These are phyloP conservation scores for Xylaria palmicola DNA, from an alignment of 495 filamentous ascomycete genomes.

Conservation along the genomic window DNA sequence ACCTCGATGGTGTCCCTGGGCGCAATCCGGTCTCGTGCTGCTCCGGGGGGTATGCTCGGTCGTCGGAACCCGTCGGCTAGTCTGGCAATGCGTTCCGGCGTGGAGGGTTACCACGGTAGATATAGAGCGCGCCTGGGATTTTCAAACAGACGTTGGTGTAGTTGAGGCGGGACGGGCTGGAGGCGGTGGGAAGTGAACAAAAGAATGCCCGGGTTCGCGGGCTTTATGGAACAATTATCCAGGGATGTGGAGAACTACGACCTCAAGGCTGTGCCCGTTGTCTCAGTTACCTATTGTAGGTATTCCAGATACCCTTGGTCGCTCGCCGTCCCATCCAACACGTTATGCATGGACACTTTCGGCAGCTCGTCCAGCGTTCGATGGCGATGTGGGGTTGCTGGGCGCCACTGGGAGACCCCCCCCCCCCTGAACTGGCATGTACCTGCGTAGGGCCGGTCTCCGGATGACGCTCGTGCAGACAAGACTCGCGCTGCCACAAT, in stretches of 20 bases:
- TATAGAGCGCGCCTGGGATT: background rate
- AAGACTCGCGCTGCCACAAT: too few species aligned
- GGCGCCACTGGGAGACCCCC: too few species aligned
- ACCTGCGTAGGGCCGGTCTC: too few species aligned
- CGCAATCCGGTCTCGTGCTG: background rate
- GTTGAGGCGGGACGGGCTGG: background rate
- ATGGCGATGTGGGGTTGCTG: background rate
- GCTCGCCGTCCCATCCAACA: background rate
- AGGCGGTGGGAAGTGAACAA: background rate
- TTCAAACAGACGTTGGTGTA: background rate
- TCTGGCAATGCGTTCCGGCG: background rate
- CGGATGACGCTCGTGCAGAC: too few species aligned
- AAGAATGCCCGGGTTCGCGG: background rate
- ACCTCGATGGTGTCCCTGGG: background rate
- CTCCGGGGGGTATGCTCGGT: background rate
- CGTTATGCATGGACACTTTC: constrained; percentile 9
- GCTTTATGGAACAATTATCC: constrained; percentile 1
- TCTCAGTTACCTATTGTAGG: background rate
- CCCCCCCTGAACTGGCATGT: too few species aligned
- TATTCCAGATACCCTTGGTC: background rate
- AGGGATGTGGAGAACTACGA: background rate
- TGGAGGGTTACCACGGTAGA: background rate
- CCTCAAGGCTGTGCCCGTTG: background rate
- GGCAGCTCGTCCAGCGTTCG: background rate
- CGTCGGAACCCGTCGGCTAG: background rate